Conservation (phyloP, 2,329 filamentous ascomycete genomes). For the Coniochaeta prunicola region DNA sequence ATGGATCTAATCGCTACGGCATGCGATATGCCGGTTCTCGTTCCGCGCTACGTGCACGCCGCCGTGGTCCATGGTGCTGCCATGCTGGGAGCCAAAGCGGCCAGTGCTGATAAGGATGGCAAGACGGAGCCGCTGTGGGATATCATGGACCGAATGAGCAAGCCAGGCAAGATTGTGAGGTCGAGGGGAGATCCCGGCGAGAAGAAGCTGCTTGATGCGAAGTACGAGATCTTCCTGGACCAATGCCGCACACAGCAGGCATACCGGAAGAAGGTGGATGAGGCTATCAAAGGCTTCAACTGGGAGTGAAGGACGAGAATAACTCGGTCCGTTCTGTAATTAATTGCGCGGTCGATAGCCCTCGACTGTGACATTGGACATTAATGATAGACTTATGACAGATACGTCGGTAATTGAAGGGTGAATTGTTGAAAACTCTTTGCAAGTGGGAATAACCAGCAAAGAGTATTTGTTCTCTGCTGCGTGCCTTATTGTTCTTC, state of each 20-base stretch:
- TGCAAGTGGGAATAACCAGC: not conserved
- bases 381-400: not conserved
- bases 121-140: slow-evolving; percentile 84
- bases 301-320: not conserved
- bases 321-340: not conserved
- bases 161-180: slow-evolving; percentile 77
- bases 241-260: slow-evolving; percentile 80
- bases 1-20: slow-evolving; percentile 88
- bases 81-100: slow-evolving; percentile 97
- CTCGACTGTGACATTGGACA: not conserved
- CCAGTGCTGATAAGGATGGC: slow-evolving; percentile 68
- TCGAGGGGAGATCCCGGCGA: slow-evolving; percentile 66
- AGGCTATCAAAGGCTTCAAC: slow-evolving; percentile 35
- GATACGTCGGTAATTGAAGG: not conserved
- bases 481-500: not conserved
- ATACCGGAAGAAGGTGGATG: slow-evolving; percentile 75
- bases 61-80: slow-evolving; percentile 97
- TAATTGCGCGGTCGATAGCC: not conserved
- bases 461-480: not conserved
- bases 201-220: slow-evolving; percentile 74
- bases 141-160: slow-evolving; percentile 97
- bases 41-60: slow-evolving; percentile 88
- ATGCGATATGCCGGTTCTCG: slow-evolving; percentile 87
- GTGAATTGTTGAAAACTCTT: no score
- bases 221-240: slow-evolving; percentile 94